A percentile compares a stretch with the other conserved stretches of the same genome.
Evolutionary conservation across 2,329 filamentous ascomycete genomes (phyloP).

Genomic region (Aaosphaeria pasadenensis): DNA sequence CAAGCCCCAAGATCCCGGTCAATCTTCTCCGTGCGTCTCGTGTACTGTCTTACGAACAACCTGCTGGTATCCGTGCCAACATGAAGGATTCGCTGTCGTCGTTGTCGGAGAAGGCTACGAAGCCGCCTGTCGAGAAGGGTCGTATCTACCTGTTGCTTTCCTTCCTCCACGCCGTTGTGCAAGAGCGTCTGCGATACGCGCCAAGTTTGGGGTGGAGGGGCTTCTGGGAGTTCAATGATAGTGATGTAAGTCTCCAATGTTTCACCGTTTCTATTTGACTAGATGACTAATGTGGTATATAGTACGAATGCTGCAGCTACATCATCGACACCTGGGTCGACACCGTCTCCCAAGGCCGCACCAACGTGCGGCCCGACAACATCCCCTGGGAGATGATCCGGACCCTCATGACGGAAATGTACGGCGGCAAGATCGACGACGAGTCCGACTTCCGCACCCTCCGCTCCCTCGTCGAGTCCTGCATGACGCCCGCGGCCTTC

Average conservation of each 20-base stretch:
- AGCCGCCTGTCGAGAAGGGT: slow-evolving; percentile 85
- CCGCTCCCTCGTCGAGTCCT: slow-evolving; percentile 66
- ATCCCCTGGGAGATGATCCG: slow-evolving; percentile 97
- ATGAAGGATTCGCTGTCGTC: slow-evolving; percentile 97
- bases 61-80: slow-evolving; percentile 91
- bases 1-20: slow-evolving; percentile 93
- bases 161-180: slow-evolving; percentile 93
- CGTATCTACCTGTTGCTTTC: slow-evolving; percentile 87
- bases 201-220: slow-evolving; percentile 95
- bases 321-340: slow-evolving; percentile 97
- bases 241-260: slow-evolving; percentile 70
- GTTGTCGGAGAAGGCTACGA: slow-evolving; percentile 70
- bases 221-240: slow-evolving; percentile 99
- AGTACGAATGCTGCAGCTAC: slow-evolving; percentile 96
- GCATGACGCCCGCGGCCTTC: slow-evolving; percentile 85
- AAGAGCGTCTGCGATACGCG: slow-evolving; percentile 91
- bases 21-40: slow-evolving; percentile 90
- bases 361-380: slow-evolving; percentile 89
- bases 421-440: slow-evolving; percentile 96
- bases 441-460: slow-evolving; percentile 78
- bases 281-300: slow-evolving; percentile 12
- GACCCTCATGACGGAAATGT: slow-evolving; percentile 87
- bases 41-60: slow-evolving; percentile 97
- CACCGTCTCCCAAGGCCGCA: slow-evolving; percentile 73
- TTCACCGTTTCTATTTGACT: slow-evolving; percentile 20